Evolutionary conservation across 192 early-diverging fungal genomes (phyloP).

Genomic region (Backusella macrospora): DNA sequence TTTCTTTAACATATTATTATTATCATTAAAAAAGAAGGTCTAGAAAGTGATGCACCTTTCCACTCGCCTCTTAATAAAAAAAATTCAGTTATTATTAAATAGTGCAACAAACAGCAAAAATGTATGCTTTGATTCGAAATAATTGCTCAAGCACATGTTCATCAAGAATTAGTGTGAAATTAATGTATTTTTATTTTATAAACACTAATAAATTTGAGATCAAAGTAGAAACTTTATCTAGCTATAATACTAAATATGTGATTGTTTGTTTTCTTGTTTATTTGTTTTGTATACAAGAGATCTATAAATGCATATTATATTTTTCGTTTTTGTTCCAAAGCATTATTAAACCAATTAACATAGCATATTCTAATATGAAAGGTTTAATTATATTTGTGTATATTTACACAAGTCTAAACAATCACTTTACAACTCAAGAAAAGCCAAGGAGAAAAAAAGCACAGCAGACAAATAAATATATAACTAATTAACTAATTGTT

Average conservation of each 20-base stretch:
- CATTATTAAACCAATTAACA: too few species aligned
- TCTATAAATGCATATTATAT: too few species aligned
- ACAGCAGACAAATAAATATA: too few species aligned
- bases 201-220: background rate
- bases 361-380: background rate
- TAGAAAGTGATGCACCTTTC: background rate
- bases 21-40: background rate
- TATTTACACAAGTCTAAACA: conserved; percentile 7
- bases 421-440: too few species aligned
- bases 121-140: background rate
- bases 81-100: background rate
- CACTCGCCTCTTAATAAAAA: background rate
- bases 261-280: background rate
- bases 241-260: background rate
- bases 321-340: too few species aligned
- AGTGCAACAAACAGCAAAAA: background rate
- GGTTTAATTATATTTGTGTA: background rate
- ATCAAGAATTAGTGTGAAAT: background rate
- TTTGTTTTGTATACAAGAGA: too few species aligned
- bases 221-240: background rate
- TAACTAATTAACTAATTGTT: too few species aligned
- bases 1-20: background rate
- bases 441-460: too few species aligned
- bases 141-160: background rate
- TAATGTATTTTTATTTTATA: background rate